Percentiles rank a stretch among this genome's conserved stretches.
These are phyloP conservation scores for Effrenium voratum DNA, from an alignment of 73 alveolate species.

Conservation along the genomic window DNA sequence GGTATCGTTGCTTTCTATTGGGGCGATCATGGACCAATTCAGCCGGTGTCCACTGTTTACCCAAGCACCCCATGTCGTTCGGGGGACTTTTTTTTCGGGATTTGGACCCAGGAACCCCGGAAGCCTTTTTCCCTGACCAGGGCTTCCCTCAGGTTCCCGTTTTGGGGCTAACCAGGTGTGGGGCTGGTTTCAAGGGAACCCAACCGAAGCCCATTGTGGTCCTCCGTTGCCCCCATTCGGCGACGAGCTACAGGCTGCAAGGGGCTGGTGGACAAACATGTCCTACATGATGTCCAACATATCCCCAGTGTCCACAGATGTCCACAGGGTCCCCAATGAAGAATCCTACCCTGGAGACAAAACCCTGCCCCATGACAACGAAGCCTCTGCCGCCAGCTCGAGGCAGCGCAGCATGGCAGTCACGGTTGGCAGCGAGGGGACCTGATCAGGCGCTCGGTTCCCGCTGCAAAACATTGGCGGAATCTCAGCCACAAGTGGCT, in stretches of 20 bases:
- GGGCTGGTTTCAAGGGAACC: too few species aligned
- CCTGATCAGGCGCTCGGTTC: background rate
- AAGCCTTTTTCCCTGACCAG: too few species aligned
- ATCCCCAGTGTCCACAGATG: background rate
- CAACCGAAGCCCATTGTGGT: too few species aligned
- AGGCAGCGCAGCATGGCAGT: slow-evolving; percentile 82
- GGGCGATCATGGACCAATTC: too few species aligned
- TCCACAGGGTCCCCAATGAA: background rate
- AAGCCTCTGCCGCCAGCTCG: slow-evolving; percentile 85
- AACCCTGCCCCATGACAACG: background rate
- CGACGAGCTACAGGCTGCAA: too few species aligned
- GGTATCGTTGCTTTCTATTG: too few species aligned
- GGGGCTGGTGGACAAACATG: too few species aligned
- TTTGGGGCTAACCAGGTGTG: background rate
- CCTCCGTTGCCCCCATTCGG: too few species aligned
- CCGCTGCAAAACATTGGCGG: background rate
- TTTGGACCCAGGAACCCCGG: too few species aligned
- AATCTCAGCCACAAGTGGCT: background rate
- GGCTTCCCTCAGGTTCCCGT: background rate
- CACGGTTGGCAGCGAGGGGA: slow-evolving; percentile 52
- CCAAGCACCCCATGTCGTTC: too few species aligned
- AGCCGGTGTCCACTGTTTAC: too few species aligned
- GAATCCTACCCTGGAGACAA: background rate
- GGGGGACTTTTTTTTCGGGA: too few species aligned
- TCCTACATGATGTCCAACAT: background rate